Conservation (phyloP, 345 rosid genomes). For the Salix koriyanagi region DNA sequence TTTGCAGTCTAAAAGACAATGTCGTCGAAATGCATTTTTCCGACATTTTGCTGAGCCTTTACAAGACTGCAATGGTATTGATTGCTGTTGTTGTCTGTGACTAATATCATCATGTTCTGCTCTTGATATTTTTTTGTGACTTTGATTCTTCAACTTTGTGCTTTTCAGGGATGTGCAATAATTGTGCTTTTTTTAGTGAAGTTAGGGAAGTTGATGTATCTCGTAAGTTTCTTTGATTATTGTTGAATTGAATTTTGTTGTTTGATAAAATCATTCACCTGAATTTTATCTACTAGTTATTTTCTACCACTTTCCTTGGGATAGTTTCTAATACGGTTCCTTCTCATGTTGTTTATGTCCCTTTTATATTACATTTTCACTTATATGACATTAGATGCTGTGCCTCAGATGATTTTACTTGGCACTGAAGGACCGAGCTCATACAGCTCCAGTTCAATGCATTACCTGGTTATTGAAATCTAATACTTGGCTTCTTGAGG, state of each 20-base stretch:
- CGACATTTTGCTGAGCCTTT: slow-evolving; percentile 83
- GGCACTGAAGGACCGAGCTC: background rate
- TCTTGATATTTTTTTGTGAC: background rate
- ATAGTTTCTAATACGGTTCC: background rate
- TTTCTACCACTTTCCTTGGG: background rate
- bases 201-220: slow-evolving; percentile 67
- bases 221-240: slow-evolving; percentile 41
- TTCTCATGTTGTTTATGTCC: background rate
- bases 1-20: slow-evolving; percentile 68
- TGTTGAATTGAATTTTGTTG: background rate
- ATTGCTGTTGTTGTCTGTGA: background rate
- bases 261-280: too few species aligned
- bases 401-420: background rate
- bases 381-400: background rate
- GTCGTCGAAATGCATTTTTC: slow-evolving; percentile 78
- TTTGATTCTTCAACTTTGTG: background rate
- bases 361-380: background rate
- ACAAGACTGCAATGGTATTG: slow-evolving; percentile 84
- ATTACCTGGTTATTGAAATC: background rate
- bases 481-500: background rate
- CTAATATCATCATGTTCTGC: background rate
- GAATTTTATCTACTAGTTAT: background rate
- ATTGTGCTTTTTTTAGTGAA: slow-evolving; percentile 67
- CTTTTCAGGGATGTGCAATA: slow-evolving; percentile 89
- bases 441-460: background rate